phyloP scores from a whole-genome alignment of 495 filamentous ascomycete species.

The Saxispiralis lemnorum region DNA sequence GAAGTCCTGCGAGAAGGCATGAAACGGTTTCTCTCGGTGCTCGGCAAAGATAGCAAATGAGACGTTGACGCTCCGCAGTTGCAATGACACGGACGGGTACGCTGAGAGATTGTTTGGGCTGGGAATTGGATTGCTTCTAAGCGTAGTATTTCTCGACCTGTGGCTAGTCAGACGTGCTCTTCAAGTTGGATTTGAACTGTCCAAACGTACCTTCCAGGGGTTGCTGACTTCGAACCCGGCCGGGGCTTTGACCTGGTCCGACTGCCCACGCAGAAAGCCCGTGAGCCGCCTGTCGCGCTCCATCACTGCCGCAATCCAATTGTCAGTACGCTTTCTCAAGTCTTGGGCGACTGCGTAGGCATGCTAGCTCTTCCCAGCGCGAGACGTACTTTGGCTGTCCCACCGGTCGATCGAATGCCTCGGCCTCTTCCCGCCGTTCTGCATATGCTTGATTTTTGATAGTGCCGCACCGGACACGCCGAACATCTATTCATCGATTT shows the following conservation, averaged over 20 bases:
- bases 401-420: slow-evolving; percentile 77
- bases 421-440: slow-evolving; percentile 74
- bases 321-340: no score
- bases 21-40: slow-evolving; percentile 20
- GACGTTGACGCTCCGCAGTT: neutral
- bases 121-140: no score
- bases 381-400: slow-evolving; percentile 51
- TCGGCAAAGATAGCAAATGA: neutral
- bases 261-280: slow-evolving; percentile 68
- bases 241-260: slow-evolving; percentile 60
- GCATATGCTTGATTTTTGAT: slow-evolving; percentile 51
- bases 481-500: slow-evolving; percentile 56
- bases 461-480: slow-evolving; percentile 62
- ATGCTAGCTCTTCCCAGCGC: neutral
- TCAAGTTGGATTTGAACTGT: no score
- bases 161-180: no score
- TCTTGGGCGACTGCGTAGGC: no score
- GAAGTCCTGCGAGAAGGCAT: slow-evolving; percentile 28
- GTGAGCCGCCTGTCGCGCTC: slow-evolving; percentile 83
- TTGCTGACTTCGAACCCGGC: slow-evolving; percentile 86
- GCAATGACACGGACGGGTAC: neutral
- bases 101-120: neutral
- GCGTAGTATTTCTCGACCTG: no score
- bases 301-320: slow-evolving; percentile 70
- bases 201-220: slow-evolving; percentile 69